Evolutionary conservation across 2,329 filamentous ascomycete genomes (phyloP).

Genomic region (Cytospora chrysosperma): DNA sequence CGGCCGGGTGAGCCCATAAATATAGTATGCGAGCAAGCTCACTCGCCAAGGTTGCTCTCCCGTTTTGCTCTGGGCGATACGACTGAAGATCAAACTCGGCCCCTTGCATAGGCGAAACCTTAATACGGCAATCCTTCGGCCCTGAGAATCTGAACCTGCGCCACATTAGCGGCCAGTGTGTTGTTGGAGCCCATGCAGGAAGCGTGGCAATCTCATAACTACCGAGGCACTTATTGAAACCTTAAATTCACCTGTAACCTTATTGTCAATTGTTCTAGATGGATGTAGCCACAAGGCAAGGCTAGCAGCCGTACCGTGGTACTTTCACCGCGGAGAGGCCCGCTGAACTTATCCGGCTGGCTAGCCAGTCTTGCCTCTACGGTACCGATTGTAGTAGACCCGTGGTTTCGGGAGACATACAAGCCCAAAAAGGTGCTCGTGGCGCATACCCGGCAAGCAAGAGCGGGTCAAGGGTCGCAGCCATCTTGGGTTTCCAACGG

Average conservation of each 20-base stretch:
- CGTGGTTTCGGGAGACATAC: too few species aligned
- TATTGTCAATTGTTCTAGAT: too few species aligned
- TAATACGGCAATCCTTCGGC: background rate
- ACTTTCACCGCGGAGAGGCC: too few species aligned
- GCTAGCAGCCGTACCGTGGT: too few species aligned
- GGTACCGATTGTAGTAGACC: too few species aligned
- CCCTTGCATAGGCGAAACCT: background rate
- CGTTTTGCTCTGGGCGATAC: background rate
- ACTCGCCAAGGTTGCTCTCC: background rate
- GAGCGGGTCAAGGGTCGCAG: background rate
- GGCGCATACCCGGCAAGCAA: background rate
- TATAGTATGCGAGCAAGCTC: background rate
- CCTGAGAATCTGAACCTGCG: background rate
- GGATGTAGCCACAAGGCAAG: too few species aligned
- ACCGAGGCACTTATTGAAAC: too few species aligned
- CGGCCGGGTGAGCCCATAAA: background rate
- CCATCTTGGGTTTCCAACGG: background rate
- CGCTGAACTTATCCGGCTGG: too few species aligned
- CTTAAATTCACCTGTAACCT: too few species aligned
- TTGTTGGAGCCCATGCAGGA: background rate
- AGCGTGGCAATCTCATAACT: background rate
- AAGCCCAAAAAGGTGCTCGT: background rate
- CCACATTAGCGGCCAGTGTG: background rate
- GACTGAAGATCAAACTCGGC: background rate
- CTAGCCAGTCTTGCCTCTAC: too few species aligned